These are phyloP conservation scores for Globisporangium nagaii DNA, from an alignment of 352 stramenopile genomes.

Conservation along the genomic window DNA sequence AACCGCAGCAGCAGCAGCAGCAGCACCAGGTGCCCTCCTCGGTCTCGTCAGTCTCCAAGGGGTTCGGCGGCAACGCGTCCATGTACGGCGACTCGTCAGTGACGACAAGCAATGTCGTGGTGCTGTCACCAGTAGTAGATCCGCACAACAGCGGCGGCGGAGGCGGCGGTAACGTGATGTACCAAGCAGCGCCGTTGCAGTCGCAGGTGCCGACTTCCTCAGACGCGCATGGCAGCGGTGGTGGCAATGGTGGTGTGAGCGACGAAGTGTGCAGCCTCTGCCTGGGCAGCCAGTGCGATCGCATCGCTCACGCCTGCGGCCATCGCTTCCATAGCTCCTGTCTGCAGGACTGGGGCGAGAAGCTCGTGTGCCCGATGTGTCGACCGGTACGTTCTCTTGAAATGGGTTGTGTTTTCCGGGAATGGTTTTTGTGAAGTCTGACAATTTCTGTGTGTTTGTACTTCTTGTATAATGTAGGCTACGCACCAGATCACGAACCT, in stretches of 20 bases:
- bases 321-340: slow-evolving; percentile 64
- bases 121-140: not conserved
- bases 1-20: slow-evolving; percentile 2
- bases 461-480: not conserved
- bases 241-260: not conserved
- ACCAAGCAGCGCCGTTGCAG: not conserved
- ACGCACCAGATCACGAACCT: slow-evolving; percentile 13
- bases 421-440: slow-evolving; percentile 4
- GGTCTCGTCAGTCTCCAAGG: not conserved
- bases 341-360: slow-evolving; percentile 63
- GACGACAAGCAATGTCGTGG: not conserved
- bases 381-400: slow-evolving; percentile 23
- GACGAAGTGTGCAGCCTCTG: slow-evolving; percentile 38
- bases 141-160: not conserved
- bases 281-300: slow-evolving; percentile 40
- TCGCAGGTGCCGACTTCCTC: not conserved
- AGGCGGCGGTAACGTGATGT: not conserved
- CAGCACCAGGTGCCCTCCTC: slow-evolving; percentile 5
- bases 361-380: slow-evolving; percentile 42
- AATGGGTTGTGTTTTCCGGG: slow-evolving; percentile 5
- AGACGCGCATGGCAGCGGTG: too few relatives aligned
- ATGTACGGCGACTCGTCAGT: slow-evolving; percentile 7
- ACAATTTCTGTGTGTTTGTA: slow-evolving; percentile 3
- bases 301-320: slow-evolving; percentile 48
- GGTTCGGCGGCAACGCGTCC: not conserved